Conservation (phyloP, 2,329 filamentous ascomycete genomes). For the Penicillium sp. region DNA sequence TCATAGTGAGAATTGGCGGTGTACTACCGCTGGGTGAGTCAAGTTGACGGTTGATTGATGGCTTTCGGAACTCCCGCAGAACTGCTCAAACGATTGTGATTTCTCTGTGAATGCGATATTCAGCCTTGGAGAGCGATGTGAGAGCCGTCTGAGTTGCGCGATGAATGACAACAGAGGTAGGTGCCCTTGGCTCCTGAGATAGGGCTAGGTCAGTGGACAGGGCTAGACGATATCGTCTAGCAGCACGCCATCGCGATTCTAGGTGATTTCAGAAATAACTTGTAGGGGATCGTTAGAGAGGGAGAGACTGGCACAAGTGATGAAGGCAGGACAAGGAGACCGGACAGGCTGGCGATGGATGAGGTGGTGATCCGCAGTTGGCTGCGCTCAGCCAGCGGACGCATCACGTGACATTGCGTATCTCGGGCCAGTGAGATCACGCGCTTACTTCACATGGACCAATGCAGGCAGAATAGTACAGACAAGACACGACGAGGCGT, state of each 20-base stretch:
- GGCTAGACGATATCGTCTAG: slow-evolving; percentile 46
- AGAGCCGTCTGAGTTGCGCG: slow-evolving; percentile 23
- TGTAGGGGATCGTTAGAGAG: slow-evolving; percentile 9
- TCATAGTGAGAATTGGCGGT: slow-evolving; percentile 3
- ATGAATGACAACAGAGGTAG: slow-evolving; percentile 40
- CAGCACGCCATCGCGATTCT: slow-evolving; percentile 24
- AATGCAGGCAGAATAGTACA: slow-evolving; percentile 20
- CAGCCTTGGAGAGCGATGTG: not conserved
- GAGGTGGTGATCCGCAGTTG: slow-evolving; percentile 18
- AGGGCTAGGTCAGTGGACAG: slow-evolving; percentile 36
- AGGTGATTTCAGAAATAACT: slow-evolving; percentile 1
- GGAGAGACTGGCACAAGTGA: slow-evolving; percentile 14
- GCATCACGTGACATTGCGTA: slow-evolving; percentile 33
- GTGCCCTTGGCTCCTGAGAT: slow-evolving; percentile 40
- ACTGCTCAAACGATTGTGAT: not conserved
- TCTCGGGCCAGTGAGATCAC: slow-evolving; percentile 38
- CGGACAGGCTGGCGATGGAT: slow-evolving; percentile 15
- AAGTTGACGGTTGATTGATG: not conserved
- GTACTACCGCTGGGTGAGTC: not conserved
- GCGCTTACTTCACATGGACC: slow-evolving; percentile 32
- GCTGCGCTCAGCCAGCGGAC: slow-evolving; percentile 22
- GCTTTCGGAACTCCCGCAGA: not conserved
- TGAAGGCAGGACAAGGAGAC: slow-evolving; percentile 11
- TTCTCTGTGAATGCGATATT: not conserved
- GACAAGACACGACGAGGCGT: too few relatives aligned